Conservation (phyloP, 2,329 filamentous ascomycete genomes). For the Calonectria honghensis region DNA sequence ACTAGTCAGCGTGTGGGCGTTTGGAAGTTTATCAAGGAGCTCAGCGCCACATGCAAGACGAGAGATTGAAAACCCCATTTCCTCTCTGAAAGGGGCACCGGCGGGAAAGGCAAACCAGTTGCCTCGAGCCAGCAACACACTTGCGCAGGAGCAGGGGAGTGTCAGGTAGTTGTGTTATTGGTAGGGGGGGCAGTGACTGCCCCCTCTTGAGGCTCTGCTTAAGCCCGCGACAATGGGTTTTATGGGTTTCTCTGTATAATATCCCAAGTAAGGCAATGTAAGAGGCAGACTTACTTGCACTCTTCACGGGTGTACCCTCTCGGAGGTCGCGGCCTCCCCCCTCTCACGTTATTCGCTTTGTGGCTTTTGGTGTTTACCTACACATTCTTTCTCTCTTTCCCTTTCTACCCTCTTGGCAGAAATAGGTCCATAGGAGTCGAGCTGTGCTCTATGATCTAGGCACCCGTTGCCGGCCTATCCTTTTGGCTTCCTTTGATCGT, state of each 20-base stretch:
- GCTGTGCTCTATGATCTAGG: neutral
- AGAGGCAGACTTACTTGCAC: neutral
- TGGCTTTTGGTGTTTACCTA: neutral
- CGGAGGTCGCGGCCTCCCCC: neutral
- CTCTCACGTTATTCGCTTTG: neutral
- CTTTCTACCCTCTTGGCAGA: neutral
- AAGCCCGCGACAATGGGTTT: neutral
- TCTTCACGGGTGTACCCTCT: neutral
- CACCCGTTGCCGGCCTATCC: neutral
- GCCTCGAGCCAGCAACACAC: neutral
- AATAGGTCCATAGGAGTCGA: neutral
- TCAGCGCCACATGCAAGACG: slow-evolving; percentile 3
- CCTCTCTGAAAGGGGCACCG: neutral
- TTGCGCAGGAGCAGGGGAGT: neutral
- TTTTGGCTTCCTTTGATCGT: neutral
- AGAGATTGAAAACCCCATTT: neutral
- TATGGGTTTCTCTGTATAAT: neutral
- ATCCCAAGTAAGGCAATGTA: neutral
- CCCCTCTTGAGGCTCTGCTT: neutral
- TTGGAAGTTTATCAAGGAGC: neutral
- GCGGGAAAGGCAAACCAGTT: neutral
- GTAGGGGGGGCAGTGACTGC: neutral
- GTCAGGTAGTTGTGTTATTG: neutral
- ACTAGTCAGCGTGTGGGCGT: no score
- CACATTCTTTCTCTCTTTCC: neutral